phyloP scores from a whole-genome alignment of 495 filamentous ascomycete genomes.

The Penicillium salamii region DNA sequence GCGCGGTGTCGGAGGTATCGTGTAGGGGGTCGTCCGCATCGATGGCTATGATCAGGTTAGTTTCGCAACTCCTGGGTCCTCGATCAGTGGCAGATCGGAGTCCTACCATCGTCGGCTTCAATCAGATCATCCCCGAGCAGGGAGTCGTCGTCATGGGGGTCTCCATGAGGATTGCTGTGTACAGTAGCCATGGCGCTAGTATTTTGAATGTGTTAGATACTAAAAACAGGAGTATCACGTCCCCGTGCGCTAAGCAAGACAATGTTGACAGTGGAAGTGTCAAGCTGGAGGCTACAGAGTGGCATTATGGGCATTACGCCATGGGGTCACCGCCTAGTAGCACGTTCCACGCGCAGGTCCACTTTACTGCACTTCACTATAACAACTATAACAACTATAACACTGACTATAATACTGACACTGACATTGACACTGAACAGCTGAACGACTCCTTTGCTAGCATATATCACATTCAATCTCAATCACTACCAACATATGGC shows the following conservation, averaged over 20 bases:
- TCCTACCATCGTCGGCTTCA: constrained; percentile 89
- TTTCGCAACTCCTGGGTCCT: constrained; percentile 6
- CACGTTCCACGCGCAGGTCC: no score
- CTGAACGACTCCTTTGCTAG: not conserved
- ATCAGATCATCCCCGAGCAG: constrained; percentile 85
- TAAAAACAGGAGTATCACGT: no score
- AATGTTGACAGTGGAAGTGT: no score
- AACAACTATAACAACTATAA: no score
- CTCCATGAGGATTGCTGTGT: constrained; percentile 35
- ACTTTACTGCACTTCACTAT: no score
- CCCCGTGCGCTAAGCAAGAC: constrained; percentile 2
- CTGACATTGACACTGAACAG: no score
- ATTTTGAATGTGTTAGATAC: no score
- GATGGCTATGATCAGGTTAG: constrained; percentile 54
- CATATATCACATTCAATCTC: not conserved
- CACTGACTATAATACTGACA: no score
- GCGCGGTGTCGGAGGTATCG: constrained; percentile 65
- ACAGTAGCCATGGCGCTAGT: constrained; percentile 44
- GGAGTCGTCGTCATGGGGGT: constrained; percentile 54
- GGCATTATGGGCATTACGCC: constrained; percentile 31
- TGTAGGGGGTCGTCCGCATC: constrained; percentile 89
- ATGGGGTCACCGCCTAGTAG: not conserved
- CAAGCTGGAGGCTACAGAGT: constrained; percentile 43
- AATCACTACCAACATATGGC: constrained; percentile 14
- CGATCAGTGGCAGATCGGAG: not conserved